Conservation (phyloP, 1,139 yeast species). For the Suhomyces anneliseae region DNA sequence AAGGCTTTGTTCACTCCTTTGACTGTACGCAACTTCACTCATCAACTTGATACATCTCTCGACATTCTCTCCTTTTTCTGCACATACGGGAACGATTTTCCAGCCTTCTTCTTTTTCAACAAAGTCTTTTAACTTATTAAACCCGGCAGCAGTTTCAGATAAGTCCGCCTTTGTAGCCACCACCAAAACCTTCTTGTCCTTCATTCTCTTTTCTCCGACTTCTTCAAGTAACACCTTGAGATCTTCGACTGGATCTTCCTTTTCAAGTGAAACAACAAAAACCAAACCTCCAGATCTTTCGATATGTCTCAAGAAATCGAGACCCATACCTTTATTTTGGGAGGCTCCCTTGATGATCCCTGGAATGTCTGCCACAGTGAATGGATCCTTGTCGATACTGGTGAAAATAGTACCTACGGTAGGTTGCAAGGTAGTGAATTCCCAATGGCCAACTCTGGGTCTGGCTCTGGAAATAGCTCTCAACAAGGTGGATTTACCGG, state of each 20-base stretch:
- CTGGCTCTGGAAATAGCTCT: constrained; percentile 88
- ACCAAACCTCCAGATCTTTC: constrained; percentile 90
- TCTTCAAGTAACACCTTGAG: constrained; percentile 62
- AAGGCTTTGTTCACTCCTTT: too few relatives aligned
- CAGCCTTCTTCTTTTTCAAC: constrained; percentile 46
- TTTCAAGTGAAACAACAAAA: constrained; percentile 78
- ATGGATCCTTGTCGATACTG: constrained; percentile 66
- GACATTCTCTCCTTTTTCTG: constrained; percentile 67
- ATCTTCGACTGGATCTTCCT: constrained; percentile 62
- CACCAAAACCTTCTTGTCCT: constrained; percentile 62
- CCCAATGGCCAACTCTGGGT: constrained; percentile 96
- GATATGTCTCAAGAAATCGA: constrained; percentile 86
- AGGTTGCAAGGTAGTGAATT: constrained; percentile 90
- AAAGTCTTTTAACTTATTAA: constrained; percentile 38
- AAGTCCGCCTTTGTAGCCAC: constrained; percentile 93
- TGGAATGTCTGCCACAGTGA: constrained; percentile 96
- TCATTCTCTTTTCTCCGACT: constrained; percentile 62
- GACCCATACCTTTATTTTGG: constrained; percentile 86
- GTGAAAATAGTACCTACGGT: constrained; percentile 82
- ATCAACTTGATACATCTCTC: constrained; percentile 68
- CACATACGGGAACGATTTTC: constrained; percentile 85
- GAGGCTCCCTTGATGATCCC: constrained; percentile 91
- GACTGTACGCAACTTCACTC: constrained; percentile 55
- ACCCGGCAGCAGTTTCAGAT: constrained; percentile 50
- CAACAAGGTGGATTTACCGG: constrained; percentile 88